Conservation (phyloP, 371 early-diverging fungal species). For the Rhizopus microsporus region DNA sequence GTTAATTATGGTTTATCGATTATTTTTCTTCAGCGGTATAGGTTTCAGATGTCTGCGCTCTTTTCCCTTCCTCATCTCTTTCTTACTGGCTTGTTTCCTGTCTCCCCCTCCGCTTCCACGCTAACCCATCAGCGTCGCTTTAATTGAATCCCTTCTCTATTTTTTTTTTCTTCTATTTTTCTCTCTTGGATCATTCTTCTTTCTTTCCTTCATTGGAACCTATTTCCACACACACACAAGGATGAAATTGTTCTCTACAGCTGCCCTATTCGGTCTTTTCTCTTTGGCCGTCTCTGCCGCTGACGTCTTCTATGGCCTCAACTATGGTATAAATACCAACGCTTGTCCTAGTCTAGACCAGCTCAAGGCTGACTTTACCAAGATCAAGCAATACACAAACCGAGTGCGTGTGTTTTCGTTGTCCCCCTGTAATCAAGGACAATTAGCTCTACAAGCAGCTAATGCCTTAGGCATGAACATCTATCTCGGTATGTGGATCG, state of each 20-base stretch:
- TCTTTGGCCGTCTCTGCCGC: neutral
- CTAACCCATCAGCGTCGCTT: no score
- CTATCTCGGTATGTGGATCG: constrained; percentile 67
- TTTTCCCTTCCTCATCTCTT: no score
- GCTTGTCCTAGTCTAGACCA: constrained; percentile 55
- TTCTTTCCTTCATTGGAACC: no score
- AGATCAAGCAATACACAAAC: constrained; percentile 51
- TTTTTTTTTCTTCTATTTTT: no score
- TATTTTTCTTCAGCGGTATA: no score
- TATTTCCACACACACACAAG: neutral
- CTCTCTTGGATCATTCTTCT: no score
- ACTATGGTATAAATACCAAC: constrained; percentile 58
- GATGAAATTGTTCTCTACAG: neutral
- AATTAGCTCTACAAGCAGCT: constrained; percentile 58
- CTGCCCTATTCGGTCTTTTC: neutral
- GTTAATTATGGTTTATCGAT: no score
- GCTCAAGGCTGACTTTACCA: constrained; percentile 48
- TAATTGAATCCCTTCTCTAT: no score
- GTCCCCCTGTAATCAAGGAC: constrained; percentile 59
- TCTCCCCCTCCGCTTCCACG: no score
- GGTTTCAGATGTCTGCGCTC: no score
- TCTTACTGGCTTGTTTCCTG: no score
- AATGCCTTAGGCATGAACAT: constrained; percentile 57
- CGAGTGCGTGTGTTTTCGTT: constrained; percentile 58
- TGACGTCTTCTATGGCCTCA: constrained; percentile 50